Conservation (phyloP, 306 rosid genomes). For the Malus orientalis region DNA sequence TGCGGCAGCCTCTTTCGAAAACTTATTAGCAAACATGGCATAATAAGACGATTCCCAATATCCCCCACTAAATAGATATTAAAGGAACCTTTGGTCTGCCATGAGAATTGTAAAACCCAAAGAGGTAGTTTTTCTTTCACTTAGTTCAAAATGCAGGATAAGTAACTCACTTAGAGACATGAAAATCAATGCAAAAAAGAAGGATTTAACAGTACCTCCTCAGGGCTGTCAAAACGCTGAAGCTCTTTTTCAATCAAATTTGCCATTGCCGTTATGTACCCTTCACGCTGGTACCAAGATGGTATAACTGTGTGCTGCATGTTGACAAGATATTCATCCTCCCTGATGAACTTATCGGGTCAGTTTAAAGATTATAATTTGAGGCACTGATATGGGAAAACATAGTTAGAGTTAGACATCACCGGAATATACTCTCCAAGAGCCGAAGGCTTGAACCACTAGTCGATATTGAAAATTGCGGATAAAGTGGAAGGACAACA, state of each 20-base stretch:
- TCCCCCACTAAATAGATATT: neutral
- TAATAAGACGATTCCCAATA: too few relatives aligned
- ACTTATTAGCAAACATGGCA: neutral
- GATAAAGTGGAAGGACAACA: constrained; percentile 99
- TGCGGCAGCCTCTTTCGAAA: neutral
- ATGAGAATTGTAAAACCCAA: neutral
- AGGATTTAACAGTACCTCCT: constrained; percentile 40
- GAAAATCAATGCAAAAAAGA: neutral
- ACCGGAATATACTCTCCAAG: constrained; percentile 95
- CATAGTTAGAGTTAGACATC: constrained; percentile 8
- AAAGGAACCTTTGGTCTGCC: neutral
- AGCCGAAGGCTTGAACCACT: constrained; percentile 97
- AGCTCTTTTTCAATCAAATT: constrained; percentile 86
- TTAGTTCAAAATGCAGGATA: neutral
- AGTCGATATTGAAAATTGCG: constrained; percentile 97
- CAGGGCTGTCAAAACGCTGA: constrained; percentile 44
- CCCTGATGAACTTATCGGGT: constrained; percentile 37
- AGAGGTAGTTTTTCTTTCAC: neutral
- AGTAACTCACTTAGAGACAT: neutral
- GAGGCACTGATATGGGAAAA: neutral
- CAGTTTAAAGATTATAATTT: constrained; percentile 10
- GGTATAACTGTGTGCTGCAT: constrained; percentile 98
- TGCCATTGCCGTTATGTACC: constrained; percentile 92
- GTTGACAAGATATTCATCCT: constrained; percentile 93
- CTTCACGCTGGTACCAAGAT: constrained; percentile 98